phyloP scores from a whole-genome alignment of 805 yeast genomes.

The Candida xiaguanensis region DNA sequence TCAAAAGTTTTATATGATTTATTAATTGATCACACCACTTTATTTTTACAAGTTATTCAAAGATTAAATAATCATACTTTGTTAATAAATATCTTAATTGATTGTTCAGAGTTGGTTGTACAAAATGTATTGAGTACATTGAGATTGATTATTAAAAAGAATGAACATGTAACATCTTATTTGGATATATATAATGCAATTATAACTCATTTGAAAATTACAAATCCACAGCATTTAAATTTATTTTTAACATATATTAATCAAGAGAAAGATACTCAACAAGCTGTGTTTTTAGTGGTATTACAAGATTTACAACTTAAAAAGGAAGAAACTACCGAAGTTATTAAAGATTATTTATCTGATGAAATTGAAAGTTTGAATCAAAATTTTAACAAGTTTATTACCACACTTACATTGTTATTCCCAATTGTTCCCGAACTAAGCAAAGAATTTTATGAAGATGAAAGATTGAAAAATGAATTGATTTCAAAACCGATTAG shows the following conservation, averaged over 20 bases:
- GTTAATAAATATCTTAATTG: neutral
- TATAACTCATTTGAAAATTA: constrained; percentile 16
- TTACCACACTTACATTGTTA: constrained; percentile 18
- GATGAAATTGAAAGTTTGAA: constrained; percentile 12
- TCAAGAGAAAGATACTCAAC: constrained; percentile 12
- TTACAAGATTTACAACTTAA: constrained; percentile 18
- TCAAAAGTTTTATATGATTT: constrained; percentile 13
- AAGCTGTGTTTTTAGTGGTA: constrained; percentile 19
- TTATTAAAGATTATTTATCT: constrained; percentile 22
- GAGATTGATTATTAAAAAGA: constrained; percentile 3
- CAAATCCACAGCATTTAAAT: constrained; percentile 18
- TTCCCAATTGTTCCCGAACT: constrained; percentile 28
- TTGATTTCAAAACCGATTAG: constrained; percentile 9
- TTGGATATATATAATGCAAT: constrained; percentile 18
- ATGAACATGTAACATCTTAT: constrained; percentile 9
- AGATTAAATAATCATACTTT: constrained; percentile 12
- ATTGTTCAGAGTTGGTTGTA: constrained; percentile 5
- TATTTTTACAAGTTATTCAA: constrained; percentile 14
- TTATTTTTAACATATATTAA: constrained; percentile 16
- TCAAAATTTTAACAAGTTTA: constrained; percentile 17
- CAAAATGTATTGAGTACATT: constrained; percentile 7
- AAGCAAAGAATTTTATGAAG: constrained; percentile 18
- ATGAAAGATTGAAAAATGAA: constrained; percentile 15
- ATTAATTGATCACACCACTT: constrained; percentile 15
- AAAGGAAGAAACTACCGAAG: constrained; percentile 12